Percentiles rank a stretch among this genome's conserved stretches.
These are phyloP conservation scores for Trifolium pratense DNA, from an alignment of 306 rosid species.

Conservation along the genomic window DNA sequence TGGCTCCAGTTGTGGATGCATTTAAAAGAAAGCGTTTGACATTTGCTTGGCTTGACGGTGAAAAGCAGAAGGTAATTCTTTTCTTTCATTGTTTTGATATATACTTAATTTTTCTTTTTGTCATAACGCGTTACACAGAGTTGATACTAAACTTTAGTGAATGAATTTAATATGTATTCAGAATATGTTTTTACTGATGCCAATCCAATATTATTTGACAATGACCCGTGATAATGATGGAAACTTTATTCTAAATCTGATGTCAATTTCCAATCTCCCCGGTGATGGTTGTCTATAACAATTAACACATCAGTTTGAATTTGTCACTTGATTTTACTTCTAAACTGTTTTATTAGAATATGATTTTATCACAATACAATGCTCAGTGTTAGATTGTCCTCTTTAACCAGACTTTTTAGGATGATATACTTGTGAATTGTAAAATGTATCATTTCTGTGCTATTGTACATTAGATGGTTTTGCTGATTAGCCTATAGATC, in stretches of 20 bases:
- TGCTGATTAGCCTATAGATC: slow-evolving; percentile 11
- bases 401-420: neutral
- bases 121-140: slow-evolving; percentile 16
- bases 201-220: neutral
- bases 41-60: slow-evolving; percentile 95
- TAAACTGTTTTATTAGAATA: neutral
- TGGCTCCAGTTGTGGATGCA: slow-evolving; percentile 65
- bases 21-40: slow-evolving; percentile 68
- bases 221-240: neutral
- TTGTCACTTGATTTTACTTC: neutral
- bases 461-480: neutral
- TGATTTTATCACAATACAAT: neutral
- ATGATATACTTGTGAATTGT: neutral
- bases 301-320: neutral
- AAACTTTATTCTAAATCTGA: neutral
- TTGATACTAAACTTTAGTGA: slow-evolving; percentile 18
- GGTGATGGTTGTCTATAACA: slow-evolving; percentile 2
- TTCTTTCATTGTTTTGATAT: slow-evolving; percentile 24
- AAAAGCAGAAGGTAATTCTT: slow-evolving; percentile 72
- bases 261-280: slow-evolving; percentile 10
- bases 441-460: slow-evolving; percentile 10
- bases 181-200: neutral
- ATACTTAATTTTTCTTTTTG: slow-evolving; percentile 6
- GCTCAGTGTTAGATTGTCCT: slow-evolving; percentile 11
- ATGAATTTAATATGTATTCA: neutral